phyloP scores from a whole-genome alignment of 2,329 filamentous ascomycete species.

The Alternaria arborescens region DNA sequence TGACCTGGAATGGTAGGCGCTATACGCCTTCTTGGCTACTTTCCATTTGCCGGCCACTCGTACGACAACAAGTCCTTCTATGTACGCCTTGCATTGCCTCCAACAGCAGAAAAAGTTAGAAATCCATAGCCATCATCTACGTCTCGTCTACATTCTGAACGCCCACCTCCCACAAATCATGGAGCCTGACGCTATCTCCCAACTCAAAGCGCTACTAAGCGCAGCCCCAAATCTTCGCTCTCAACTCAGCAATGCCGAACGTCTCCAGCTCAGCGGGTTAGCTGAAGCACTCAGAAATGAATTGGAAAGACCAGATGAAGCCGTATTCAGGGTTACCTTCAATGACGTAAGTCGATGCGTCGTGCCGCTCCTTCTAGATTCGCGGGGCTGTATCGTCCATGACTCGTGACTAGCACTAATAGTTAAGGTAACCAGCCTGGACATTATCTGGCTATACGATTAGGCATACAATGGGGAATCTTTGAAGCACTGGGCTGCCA shows the following conservation, averaged over 20 bases:
- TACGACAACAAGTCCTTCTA: background rate
- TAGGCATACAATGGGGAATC: conserved; percentile 20
- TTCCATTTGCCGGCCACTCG: background rate
- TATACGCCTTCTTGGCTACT: background rate
- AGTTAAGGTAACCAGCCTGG: conserved; percentile 4
- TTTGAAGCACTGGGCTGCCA: conserved; percentile 15
- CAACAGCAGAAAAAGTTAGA: background rate
- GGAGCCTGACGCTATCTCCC: background rate
- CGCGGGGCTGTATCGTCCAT: background rate
- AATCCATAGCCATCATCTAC: background rate
- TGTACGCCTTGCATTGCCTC: background rate
- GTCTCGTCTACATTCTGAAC: background rate
- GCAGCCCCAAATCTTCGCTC: conserved; percentile 8
- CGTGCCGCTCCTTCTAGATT: background rate
- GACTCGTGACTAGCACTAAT: conserved; percentile 7
- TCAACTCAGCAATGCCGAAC: conserved; percentile 14
- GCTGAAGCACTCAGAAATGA: conserved; percentile 13
- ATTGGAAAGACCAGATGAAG: background rate
- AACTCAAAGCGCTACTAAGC: conserved; percentile 10
- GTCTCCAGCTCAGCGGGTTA: conserved; percentile 17
- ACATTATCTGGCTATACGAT: conserved; percentile 18
- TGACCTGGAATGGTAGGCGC: conserved; percentile 1
- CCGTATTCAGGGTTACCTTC: background rate
- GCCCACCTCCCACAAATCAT: background rate
- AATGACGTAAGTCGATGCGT: background rate